Evolutionary conservation across 2,329 filamentous ascomycete species (phyloP), one percentile per base, ranked within the genome.

Genomic region (Ophiosphaerella herpotricha): DNA sequence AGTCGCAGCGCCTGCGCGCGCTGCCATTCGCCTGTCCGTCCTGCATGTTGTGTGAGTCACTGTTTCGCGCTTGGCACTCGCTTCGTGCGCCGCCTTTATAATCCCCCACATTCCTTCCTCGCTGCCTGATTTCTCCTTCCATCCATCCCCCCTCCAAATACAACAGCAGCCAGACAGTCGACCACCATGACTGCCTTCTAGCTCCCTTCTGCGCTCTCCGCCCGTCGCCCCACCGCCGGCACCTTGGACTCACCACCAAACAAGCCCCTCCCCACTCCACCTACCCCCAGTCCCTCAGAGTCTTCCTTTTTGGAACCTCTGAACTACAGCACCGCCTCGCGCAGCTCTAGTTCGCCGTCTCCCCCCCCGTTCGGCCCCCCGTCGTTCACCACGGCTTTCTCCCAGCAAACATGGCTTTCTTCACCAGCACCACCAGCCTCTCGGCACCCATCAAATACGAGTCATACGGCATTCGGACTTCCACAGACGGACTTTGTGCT

Each of bases 371-470:
- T 80, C 84, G 86, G 87, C 84, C 84, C 82, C 64, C 70, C 80
- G 84, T 85, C 89, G 86, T 87, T 87, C 87, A 91, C 82, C 82
- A 91, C 88, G 88, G 88, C 88, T 89, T 83, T 85, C 75, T 73
- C 76, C 74, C 74, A 77, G 71, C 84, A 85, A 91, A 67, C 82
- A 92, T 92, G 89, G 89, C 87, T 82, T 85, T 83, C 87, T 82
- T 85, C 85, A 83, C 74, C 78, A 76, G 73, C 78, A 74, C 68
- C 77, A 70, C 67, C 74, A 75, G 74, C 78, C 75, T 72, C 73
- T 75, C 70, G 76, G 74, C 77, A 77, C 74, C 79, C 77, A 73
- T 77, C 79, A 63, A 68, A 64, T 61, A 68, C 65, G 52, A 64
- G 65, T 64, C 67, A 74, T 69, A 71, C 71, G 64, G 71, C 69